phyloP scores from a whole-genome alignment of 768 basidiomycete species.

The Termitomyces sp. region DNA sequence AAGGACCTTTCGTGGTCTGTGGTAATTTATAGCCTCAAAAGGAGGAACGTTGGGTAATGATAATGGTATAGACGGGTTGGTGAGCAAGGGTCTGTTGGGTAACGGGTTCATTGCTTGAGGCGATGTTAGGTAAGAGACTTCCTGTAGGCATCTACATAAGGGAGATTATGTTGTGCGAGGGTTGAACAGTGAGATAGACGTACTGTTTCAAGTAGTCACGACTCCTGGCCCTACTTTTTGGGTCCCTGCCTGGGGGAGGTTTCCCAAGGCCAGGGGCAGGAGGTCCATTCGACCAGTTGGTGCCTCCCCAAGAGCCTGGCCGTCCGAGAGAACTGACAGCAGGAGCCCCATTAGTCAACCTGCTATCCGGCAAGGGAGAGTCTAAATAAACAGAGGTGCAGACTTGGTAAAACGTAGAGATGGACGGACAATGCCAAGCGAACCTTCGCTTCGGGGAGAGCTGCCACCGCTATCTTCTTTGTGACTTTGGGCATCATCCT shows the following conservation, averaged over 20 bases:
- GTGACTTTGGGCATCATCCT: conserved; percentile 71
- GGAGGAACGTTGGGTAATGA: conserved; percentile 70
- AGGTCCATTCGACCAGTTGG: conserved; percentile 47
- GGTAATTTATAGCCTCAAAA: conserved; percentile 73
- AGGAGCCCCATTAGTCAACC: conserved; percentile 60
- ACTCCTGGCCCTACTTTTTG: conserved; percentile 92
- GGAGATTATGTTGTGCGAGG: conserved; percentile 15
- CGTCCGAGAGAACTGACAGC: conserved; percentile 45
- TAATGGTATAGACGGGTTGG: conserved; percentile 62
- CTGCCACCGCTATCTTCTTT: conserved; percentile 80
- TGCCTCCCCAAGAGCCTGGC: conserved; percentile 56
- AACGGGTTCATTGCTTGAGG: conserved; percentile 97
- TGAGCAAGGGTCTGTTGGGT: conserved; percentile 78
- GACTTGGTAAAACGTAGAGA: conserved; percentile 10
- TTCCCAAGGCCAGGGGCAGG: conserved; percentile 56
- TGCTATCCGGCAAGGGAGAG: conserved; percentile 69
- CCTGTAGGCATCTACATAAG: conserved; percentile 81
- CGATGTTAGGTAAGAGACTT: conserved; percentile 96
- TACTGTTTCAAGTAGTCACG: conserved; percentile 97
- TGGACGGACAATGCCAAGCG: not conserved
- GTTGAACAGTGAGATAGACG: conserved; percentile 27
- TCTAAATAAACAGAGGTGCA: conserved; percentile 41
- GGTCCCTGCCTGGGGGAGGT: conserved; percentile 81
- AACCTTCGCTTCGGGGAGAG: conserved; percentile 85
- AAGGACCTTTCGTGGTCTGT: conserved; percentile 77